These are phyloP conservation scores for Homolaphlyctis polyrhiza DNA, from an alignment of 371 early-diverging fungal species.

Conservation along the genomic window DNA sequence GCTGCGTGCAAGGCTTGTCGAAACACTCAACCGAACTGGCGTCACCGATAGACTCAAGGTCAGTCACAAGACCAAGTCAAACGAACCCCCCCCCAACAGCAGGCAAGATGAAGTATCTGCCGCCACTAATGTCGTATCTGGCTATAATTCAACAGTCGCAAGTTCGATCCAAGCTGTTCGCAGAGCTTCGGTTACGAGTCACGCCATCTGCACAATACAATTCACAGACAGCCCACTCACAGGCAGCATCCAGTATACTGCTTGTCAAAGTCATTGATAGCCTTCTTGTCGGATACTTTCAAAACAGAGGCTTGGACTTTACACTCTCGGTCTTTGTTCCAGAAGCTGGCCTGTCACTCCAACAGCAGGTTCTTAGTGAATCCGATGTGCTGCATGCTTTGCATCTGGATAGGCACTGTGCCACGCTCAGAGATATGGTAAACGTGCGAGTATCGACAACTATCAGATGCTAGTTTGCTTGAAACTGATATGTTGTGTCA, in stretches of 20 bases:
- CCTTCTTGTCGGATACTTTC: constrained; percentile 36
- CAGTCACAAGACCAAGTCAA: no score
- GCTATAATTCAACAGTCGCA: constrained; percentile 28
- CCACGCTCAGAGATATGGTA: neutral
- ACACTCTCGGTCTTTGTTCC: constrained; percentile 45
- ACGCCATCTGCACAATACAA: neutral
- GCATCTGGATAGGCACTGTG: constrained; percentile 9
- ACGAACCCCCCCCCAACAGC: no score
- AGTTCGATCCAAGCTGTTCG: constrained; percentile 29
- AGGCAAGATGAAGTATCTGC: no score
- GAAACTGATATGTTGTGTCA: no score
- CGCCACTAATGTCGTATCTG: no score
- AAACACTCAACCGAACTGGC: neutral
- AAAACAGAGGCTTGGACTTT: constrained; percentile 31
- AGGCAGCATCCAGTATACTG: constrained; percentile 1
- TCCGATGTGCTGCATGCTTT: constrained; percentile 19
- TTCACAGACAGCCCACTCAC: neutral
- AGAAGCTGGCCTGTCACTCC: constrained; percentile 39
- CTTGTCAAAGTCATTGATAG: constrained; percentile 30
- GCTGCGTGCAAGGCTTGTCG: neutral
- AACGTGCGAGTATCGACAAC: neutral
- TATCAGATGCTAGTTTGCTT: no score
- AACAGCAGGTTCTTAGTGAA: no score
- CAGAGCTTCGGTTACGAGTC: constrained; percentile 21
- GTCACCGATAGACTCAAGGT: neutral